Evolutionary conservation across 768 basidiomycete species (phyloP), one percentile per base, ranked within the genome.

Genomic region (Leccinum fibrillosum): DNA sequence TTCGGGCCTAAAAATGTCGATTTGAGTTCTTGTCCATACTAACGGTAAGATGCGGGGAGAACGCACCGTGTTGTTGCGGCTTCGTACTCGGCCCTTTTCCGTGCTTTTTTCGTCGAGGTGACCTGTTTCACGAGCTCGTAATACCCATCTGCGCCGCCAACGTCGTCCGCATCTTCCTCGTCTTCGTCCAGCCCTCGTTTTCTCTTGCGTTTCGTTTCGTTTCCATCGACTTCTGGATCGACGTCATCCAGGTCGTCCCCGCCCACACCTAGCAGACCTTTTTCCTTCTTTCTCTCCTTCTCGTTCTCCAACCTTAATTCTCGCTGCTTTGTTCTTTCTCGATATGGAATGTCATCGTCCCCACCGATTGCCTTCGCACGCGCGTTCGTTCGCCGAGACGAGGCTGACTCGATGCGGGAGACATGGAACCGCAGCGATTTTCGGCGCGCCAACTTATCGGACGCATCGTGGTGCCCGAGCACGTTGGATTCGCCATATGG

Each of bases 261-360:
- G 19, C 82, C 85, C 67, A 80, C 78, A 47, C 77, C 78, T 51
- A 69, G 57, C 26, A 59, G 57, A 10, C 65, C 61, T 5, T 75
- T 75, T 55, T 71, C 61, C n/a, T 72, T 75, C 59, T 71, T 64
- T 19, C 34, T 54, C 49, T 77, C 75, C 45, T 71, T 75, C 50
- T 78, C 78, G 69, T 79, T 82, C 52, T 79, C 80, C 53, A 80
- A 61, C 52, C 83, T 78, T 30, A 75, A 75, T 57, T 89, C 86
- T 62, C 77, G 80, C 58, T 84, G 83, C 69, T 82, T 86, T 74
- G 79, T 80, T 51, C 88, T 78, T 66, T 92, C 90, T 47, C 86
- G 82, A 66, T 95, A 92, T 17, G 97, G 97, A 49, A 98, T 79
- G 68, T 99, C 97, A 66, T 98, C 96, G 69, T 99, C 97, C 17